phyloP scores from a whole-genome alignment of 2,329 filamentous ascomycete species.

The Colletotrichum siamense region DNA sequence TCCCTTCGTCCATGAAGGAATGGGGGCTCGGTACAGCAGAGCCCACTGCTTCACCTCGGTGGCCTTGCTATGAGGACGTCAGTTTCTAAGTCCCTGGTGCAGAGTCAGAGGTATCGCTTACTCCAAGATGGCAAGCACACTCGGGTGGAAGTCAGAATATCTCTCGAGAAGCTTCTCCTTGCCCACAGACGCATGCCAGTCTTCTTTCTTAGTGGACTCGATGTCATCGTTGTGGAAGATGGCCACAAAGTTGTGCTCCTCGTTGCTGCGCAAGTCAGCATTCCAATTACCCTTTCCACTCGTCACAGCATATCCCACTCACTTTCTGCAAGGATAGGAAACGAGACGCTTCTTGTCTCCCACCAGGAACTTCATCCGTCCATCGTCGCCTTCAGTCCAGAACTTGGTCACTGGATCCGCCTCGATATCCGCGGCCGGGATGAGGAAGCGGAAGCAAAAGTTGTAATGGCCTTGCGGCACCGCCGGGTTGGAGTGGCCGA shows the following conservation, averaged over 20 bases:
- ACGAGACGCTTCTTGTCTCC: constrained; percentile 32
- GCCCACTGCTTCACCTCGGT: constrained; percentile 39
- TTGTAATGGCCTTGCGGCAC: constrained; percentile 33
- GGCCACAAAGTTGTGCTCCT: constrained; percentile 41
- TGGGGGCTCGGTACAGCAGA: constrained; percentile 36
- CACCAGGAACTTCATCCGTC: constrained; percentile 21
- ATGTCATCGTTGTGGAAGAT: constrained; percentile 32
- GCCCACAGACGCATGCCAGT: constrained; percentile 35
- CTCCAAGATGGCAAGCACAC: constrained; percentile 31
- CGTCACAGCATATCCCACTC: neutral
- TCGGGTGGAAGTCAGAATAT: constrained; percentile 33
- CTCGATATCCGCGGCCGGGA: constrained; percentile 31
- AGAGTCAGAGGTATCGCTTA: constrained; percentile 7
- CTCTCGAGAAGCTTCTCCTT: constrained; percentile 30
- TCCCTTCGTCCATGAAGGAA: constrained; percentile 36
- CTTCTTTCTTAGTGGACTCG: constrained; percentile 23
- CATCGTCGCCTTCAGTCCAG: constrained; percentile 32
- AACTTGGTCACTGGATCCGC: constrained; percentile 34
- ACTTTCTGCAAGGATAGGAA: constrained; percentile 38
- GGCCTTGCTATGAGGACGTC: constrained; percentile 32
- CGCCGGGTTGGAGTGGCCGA: constrained; percentile 31
- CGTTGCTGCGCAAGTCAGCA: constrained; percentile 26
- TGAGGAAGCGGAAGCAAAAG: constrained; percentile 41
- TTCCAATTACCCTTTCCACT: neutral
- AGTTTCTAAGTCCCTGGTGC: neutral